These are phyloP conservation scores for Verticillium nubilum DNA, from an alignment of 2,329 filamentous ascomycete species.

Conservation along the genomic window DNA sequence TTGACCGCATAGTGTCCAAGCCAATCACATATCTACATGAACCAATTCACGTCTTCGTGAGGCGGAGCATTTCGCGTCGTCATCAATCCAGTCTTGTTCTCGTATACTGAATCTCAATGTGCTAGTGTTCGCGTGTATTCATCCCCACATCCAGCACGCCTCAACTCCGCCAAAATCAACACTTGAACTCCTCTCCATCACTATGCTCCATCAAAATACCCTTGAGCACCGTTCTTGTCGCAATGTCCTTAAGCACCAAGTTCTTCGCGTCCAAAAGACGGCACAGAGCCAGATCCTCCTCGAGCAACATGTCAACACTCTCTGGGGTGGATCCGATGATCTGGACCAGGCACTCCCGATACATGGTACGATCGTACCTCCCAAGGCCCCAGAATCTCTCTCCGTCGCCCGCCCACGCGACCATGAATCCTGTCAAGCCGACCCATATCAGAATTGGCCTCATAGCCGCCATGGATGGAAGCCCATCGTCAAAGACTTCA, in stretches of 20 bases:
- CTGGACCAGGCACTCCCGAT: slow-evolving; percentile 15
- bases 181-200: neutral
- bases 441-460: slow-evolving; percentile 20
- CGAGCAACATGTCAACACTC: slow-evolving; percentile 11
- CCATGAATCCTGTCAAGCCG: slow-evolving; percentile 19
- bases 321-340: slow-evolving; percentile 11
- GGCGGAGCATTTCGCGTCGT: no score
- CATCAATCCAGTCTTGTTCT: no score
- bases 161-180: neutral
- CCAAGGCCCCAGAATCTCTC: neutral
- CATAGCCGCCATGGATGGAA: slow-evolving; percentile 3
- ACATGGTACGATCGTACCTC: slow-evolving; percentile 18
- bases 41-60: no score
- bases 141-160: neutral
- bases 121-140: neutral
- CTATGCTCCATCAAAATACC: slow-evolving; percentile 3
- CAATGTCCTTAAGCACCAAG: slow-evolving; percentile 5
- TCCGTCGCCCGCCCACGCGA: slow-evolving; percentile 15
- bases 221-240: slow-evolving; percentile 2
- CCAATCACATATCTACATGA: no score
- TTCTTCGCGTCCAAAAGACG: slow-evolving; percentile 10
- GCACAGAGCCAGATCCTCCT: slow-evolving; percentile 16
- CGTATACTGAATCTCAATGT: no score
- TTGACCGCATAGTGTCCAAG: no score
- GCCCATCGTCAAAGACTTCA: slow-evolving; percentile 1